Percentiles rank a stretch among this genome's conserved stretches.
Evolutionary conservation across 371 early-diverging fungal genomes (phyloP).

Genomic region (Smittium culicis): DNA sequence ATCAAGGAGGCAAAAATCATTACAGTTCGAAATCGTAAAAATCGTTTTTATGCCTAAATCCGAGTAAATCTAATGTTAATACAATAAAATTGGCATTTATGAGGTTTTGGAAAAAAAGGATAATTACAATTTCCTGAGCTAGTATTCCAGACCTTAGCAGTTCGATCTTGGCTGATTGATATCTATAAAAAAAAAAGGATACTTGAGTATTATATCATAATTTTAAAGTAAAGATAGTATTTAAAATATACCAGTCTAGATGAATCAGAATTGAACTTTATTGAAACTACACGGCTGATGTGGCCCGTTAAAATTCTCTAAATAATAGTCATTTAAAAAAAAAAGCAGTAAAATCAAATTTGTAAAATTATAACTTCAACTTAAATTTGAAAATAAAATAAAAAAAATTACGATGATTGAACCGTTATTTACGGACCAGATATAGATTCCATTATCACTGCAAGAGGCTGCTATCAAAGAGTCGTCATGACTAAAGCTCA

Average conservation of each 20-base stretch:
- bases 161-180: slow-evolving; percentile 89
- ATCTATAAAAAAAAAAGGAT: slow-evolving; percentile 31
- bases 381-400: no score
- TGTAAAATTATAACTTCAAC: no score
- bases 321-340: no score
- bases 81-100: neutral
- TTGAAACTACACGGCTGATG: slow-evolving; percentile 80
- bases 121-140: slow-evolving; percentile 43
- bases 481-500: slow-evolving; percentile 59
- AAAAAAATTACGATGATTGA: slow-evolving; percentile 23
- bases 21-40: slow-evolving; percentile 86
- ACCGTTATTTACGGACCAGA: slow-evolving; percentile 69
- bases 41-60: slow-evolving; percentile 62
- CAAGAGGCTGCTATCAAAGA: slow-evolving; percentile 71
- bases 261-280: slow-evolving; percentile 66
- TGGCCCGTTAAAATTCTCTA: slow-evolving; percentile 91
- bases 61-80: neutral
- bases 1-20: slow-evolving; percentile 73
- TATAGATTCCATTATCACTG: slow-evolving; percentile 76
- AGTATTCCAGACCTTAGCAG: slow-evolving; percentile 91
- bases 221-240: neutral
- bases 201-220: slow-evolving; percentile 9
- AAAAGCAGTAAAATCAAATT: slow-evolving; percentile 1
- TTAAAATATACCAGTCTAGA: slow-evolving; percentile 47
- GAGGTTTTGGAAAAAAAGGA: slow-evolving; percentile 5